Conservation (phyloP, 1,284 basidiomycete species). For the Melampsora larici-populina region DNA sequence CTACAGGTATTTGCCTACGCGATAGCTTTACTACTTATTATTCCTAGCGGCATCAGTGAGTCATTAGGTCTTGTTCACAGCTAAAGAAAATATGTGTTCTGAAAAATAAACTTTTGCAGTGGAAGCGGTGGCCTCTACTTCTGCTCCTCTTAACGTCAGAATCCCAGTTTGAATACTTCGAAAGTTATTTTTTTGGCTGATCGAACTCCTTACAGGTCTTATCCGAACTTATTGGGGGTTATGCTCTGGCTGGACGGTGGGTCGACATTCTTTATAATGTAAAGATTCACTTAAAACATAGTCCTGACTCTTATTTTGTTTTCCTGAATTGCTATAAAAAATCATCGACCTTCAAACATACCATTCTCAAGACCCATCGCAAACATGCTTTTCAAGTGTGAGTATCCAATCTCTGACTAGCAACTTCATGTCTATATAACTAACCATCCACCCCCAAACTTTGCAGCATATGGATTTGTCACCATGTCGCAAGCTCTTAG, state of each 20-base stretch:
- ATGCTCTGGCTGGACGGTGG: conserved; percentile 23
- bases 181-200: neutral
- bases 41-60: conserved; percentile 35
- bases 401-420: neutral
- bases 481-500: conserved; percentile 33
- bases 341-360: too few relatives aligned
- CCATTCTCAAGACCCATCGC: conserved; percentile 23
- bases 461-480: conserved; percentile 38
- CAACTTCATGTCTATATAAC: neutral
- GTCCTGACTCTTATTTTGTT: too few relatives aligned
- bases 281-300: too few relatives aligned
- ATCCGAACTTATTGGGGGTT: conserved; percentile 39
- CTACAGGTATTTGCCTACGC: conserved; percentile 26
- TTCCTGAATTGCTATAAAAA: too few relatives aligned
- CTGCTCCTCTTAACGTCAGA: conserved; percentile 31
- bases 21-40: conserved; percentile 19
- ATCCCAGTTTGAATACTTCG: neutral
- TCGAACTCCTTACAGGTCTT: conserved; percentile 6
- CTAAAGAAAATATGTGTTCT: neutral
- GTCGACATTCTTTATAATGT: neutral
- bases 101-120: conserved; percentile 1
- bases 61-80: neutral
- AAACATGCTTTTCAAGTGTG: conserved; percentile 42
- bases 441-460: neutral
- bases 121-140: conserved; percentile 19